Evolutionary conservation across 495 filamentous ascomycete genomes (phyloP), one percentile per base, ranked within the genome.

Genomic region (Trypethelium eluteriae): DNA sequence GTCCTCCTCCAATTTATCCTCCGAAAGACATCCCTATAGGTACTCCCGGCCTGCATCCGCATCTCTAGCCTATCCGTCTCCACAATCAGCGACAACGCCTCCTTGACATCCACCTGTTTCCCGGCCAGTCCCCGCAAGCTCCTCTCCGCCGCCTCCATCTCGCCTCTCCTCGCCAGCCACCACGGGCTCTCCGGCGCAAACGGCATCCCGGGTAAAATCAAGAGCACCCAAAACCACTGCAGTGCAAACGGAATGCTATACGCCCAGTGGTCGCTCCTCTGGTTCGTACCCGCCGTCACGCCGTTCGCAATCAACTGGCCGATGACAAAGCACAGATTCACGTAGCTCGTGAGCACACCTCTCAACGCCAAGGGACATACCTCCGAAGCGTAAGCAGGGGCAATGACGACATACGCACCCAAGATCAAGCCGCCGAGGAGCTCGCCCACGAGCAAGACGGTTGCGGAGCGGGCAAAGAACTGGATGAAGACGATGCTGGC

Each of bases 291-390:
- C 14, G 74, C 74, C 7, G 82, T 74, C 2, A 87, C 80, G 14
- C 81, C 82, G 39, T 78, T 75, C 4, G 77, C 73, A 50, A 85
- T 74, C 10, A 86, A 76, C 68, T 86, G 83, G 12, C 83, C 83
- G 39, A 82, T 77, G 7, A 77, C 79, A 66, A 79, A 81, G 70
- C 78, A 81, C 38, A 82, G 68, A 66, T 83, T 83, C 44, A 78
- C 71, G 44, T 75, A 79, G 10, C 71, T 70, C 0, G 79, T 79
- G 2, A 78, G 73, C 5, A 73, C 41, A 5, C 70, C 71, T 10
- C 71, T 67, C 7, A 73, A 62, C 7, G 65, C 70, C 14, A 70
- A 39, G 2, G 68, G 72, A 32, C 49, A 74, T 2, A 82, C 74
- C 67, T 87, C 84, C 11, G 81, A 81, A 0, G 82, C 75, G 73